Evolutionary conservation across 2,329 filamentous ascomycete genomes (phyloP), one percentile per base, ranked within the genome.

Genomic region (Colletotrichum chrysophilum): DNA sequence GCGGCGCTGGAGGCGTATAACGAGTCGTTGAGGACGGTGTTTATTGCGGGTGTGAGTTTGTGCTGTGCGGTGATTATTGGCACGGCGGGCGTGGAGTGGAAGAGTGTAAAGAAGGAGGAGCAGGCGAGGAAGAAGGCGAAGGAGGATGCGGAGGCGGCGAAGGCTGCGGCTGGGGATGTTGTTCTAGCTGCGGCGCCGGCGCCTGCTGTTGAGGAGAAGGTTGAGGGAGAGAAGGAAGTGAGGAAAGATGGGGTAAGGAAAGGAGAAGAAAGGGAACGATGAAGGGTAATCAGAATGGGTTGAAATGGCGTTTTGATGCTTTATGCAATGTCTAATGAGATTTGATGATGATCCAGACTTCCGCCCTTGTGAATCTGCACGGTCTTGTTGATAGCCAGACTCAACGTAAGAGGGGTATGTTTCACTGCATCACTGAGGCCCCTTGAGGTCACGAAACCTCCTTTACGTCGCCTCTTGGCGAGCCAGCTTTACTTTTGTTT

Each of bases 11-110:
- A 70, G 1, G 91, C 88, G 0, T 95, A 95, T 84, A 94, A 94
- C 80, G 81, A 86, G 28, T 87, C 92, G 0, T 82, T 95, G 48
- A 87, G 88, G 3, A 84, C 88, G 74, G 89, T 89, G 1, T 95
- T 93, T 80, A 89, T 91, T 76, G 90, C 94, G 10, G 89, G 87
- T 3, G 84, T 93, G 9, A 88, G 89, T 3, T 84, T 92, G 79
- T 86, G 88, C 1, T 85, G 85, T 9, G 71, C 93, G 10, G 88
- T 87, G 6, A 85, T 93, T 16, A 48, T 93, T 9, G 92, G 91
- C 1, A 86, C 88, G 0, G 79, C 87, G 1, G 84, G 85, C 8
- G 88, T 94, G 78, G 90, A 94, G 84, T 94, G 92, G 92, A 89
- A 80, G 73, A 87, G 83, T 66, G 84, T 87, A 32, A 87, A 86